phyloP scores from a whole-genome alignment of 345 rosid species.

The Salix viminalis region DNA sequence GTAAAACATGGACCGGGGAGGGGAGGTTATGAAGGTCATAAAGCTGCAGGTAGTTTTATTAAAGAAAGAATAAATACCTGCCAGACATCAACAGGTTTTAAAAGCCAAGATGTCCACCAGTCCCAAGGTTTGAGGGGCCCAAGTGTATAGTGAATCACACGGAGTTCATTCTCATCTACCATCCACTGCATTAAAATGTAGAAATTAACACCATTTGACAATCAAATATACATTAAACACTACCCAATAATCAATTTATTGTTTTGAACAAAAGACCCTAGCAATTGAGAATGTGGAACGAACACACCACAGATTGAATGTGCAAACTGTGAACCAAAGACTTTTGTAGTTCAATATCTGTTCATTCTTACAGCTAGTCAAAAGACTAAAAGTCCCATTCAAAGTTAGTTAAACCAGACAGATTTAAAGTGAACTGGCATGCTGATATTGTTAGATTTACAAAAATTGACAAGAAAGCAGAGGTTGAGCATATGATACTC shows the following conservation, averaged over 20 bases:
- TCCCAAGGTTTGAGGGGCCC: conserved; percentile 99
- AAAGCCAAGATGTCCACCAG: conserved; percentile 97
- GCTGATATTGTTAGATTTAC: background rate
- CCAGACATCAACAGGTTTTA: conserved; percentile 95
- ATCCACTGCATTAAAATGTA: conserved; percentile 70
- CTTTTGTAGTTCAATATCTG: background rate
- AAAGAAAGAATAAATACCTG: conserved; percentile 43
- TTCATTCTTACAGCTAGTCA: background rate
- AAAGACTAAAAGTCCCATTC: background rate
- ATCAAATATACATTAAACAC: background rate
- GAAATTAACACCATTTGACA: conserved; percentile 10
- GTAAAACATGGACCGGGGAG: no score
- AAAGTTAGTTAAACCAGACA: background rate
- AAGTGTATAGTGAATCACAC: conserved; percentile 86
- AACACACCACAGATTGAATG: no score
- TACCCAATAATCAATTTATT: background rate
- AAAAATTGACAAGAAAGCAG: background rate
- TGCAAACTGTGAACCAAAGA: no score
- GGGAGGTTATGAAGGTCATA: background rate
- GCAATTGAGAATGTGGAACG: no score
- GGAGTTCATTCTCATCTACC: conserved; percentile 88
- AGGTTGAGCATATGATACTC: background rate
- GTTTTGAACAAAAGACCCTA: background rate
- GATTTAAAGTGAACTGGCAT: background rate
- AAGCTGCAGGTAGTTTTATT: background rate